Conservation (phyloP, 1,284 basidiomycete genomes). For the Gymnopus androsaceus region DNA sequence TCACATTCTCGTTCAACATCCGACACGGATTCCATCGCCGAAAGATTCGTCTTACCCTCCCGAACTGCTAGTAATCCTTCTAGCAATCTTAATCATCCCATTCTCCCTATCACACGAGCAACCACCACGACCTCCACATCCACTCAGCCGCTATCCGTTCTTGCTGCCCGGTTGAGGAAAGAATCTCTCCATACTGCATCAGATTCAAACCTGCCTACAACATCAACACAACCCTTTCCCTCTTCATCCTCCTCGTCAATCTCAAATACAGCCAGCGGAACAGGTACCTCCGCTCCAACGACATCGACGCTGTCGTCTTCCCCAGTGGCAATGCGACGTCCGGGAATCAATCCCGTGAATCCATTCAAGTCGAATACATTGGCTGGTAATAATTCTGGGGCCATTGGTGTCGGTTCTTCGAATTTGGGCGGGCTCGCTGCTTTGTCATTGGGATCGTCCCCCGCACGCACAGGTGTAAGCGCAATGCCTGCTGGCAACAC, state of each 20-base stretch:
- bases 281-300: conserved; percentile 20
- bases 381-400: conserved; percentile 45
- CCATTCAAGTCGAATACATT: conserved; percentile 74
- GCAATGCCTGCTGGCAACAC: neutral
- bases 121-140: conserved; percentile 28
- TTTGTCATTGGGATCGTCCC: too few relatives aligned
- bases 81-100: neutral
- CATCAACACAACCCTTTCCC: conserved; percentile 12
- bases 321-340: conserved; percentile 54
- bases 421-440: neutral
- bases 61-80: conserved; percentile 10
- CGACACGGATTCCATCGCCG: conserved; percentile 40
- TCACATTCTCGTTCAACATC: conserved; percentile 5
- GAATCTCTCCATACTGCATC: conserved; percentile 8
- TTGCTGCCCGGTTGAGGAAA: conserved; percentile 8
- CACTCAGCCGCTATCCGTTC: neutral
- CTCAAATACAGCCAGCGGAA: neutral
- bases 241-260: conserved; percentile 29
- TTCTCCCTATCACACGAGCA: conserved; percentile 33
- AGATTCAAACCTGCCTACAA: conserved; percentile 11
- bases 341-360: conserved; percentile 52
- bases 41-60: conserved; percentile 56
- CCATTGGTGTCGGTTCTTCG: neutral
- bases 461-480: too few relatives aligned
- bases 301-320: conserved; percentile 41